Evolutionary conservation across 345 rosid genomes (phyloP), one percentile per base, ranked within the genome.

Genomic region (Acer saccharum): DNA sequence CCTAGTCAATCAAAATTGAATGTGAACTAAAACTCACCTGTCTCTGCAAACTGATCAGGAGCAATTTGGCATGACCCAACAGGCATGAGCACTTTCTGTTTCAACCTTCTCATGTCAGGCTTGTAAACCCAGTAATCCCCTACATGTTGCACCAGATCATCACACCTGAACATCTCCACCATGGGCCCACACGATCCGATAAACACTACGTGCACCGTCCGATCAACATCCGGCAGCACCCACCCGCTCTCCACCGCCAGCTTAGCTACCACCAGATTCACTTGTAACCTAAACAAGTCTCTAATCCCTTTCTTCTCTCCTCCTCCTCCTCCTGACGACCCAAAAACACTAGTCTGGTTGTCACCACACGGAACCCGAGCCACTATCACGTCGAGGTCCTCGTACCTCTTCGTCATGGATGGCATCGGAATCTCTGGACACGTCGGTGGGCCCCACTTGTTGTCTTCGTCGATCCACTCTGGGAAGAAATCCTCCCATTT

Each of bases 351-450:
- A 17, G 7, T 21, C 11, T 57, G 10, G 1, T 35, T 35, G 39
- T 35, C 63, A 18, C 70, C 83, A 16, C 99, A 91, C 2, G 97
- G 97, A 20, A 88, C 91, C 77, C 75, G 75, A 3, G 89, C 97
- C 71, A 96, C 89, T 7, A 96, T 76, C 50, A 93, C 88, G 57
- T 93, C 87, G 13, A 95, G 86, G 77, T 86, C 87, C 11, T 64
- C 16, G 80, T 88, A 90, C 20, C 75, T 85, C 58, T 85, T 86
- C 14, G 43, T 17, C 64, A 44, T 29, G 4, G 93, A 88, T 72
- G 97, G 93, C 83, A 93, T 83, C 18, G 97, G 97, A 3, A 96
- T 84, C 77, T 89, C 90, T 0, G 98, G 98, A 60, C 99, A 95
- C 17, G 3, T 11, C 4, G 87, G 83, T 3, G 6, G n/a, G 25